phyloP scores from a whole-genome alignment of 2,329 filamentous ascomycete genomes.

The Phoma sp. region DNA sequence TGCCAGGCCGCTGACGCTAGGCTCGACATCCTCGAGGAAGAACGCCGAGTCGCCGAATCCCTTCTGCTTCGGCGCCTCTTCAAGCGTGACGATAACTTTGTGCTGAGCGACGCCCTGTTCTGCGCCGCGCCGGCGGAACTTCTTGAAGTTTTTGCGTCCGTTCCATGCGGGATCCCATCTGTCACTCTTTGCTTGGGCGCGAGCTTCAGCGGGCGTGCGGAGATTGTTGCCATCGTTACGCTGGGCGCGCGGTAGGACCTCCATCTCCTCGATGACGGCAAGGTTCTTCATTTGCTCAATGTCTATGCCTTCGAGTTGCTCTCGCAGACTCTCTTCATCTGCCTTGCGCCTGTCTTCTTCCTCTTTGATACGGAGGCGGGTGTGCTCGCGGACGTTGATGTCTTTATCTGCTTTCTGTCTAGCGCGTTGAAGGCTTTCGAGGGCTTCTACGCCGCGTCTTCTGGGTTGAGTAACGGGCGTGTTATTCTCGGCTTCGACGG shows the following conservation, averaged over 20 bases:
- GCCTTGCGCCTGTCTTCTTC: constrained; percentile 61
- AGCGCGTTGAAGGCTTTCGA: constrained; percentile 44
- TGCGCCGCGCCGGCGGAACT: constrained; percentile 66
- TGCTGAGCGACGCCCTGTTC: constrained; percentile 53
- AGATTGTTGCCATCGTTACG: background rate
- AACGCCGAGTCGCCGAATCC: constrained; percentile 78
- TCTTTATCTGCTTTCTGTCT: constrained; percentile 61
- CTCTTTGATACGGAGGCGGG: constrained; percentile 58
- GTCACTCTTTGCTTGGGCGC: constrained; percentile 55
- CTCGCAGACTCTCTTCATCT: constrained; percentile 69
- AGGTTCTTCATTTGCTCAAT: constrained; percentile 76
- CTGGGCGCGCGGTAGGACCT: constrained; percentile 58
- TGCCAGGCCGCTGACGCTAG: background rate
- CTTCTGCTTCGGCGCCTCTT: constrained; percentile 71
- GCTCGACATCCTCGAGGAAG: constrained; percentile 65
- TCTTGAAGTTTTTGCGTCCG: constrained; percentile 94
- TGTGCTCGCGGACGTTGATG: constrained; percentile 65
- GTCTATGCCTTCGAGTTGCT: constrained; percentile 69
- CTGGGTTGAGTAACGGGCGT: constrained; percentile 34
- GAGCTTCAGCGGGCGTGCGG: constrained; percentile 22
- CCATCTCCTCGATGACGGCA: constrained; percentile 79
- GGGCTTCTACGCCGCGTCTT: constrained; percentile 49
- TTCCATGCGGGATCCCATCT: constrained; percentile 93
- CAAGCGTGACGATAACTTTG: constrained; percentile 72
- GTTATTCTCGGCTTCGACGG: constrained; percentile 48